These are phyloP conservation scores for Penicillium capsulatum DNA, from an alignment of 2,329 filamentous ascomycete genomes.

Conservation along the genomic window DNA sequence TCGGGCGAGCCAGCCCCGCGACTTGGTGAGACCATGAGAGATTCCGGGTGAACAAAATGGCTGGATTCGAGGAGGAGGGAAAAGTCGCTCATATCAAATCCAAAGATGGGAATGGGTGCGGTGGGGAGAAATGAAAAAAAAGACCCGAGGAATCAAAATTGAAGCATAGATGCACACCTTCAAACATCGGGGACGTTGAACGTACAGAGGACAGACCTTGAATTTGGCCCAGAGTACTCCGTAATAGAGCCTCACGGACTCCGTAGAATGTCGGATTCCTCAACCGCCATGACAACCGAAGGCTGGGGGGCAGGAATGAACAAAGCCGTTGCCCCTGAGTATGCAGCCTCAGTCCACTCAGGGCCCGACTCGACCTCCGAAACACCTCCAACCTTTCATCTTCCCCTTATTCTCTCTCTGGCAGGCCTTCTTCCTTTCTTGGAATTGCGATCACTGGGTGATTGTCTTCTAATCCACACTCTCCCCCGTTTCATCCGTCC, in stretches of 20 bases:
- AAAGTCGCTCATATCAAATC: not conserved
- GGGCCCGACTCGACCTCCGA: slow-evolving; percentile 2
- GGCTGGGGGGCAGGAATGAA: slow-evolving; percentile 16
- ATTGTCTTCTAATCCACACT: not conserved
- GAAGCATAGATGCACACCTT: no score
- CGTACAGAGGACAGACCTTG: no score
- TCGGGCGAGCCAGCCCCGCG: slow-evolving; percentile 10
- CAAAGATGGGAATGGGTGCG: no score
- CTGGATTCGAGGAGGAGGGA: not conserved
- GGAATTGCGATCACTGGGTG: slow-evolving; percentile 10
- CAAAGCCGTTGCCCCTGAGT: slow-evolving; percentile 21
- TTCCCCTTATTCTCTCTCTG: slow-evolving; percentile 1
- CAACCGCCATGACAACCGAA: slow-evolving; percentile 8
- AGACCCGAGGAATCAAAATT: no score
- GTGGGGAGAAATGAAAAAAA: no score
- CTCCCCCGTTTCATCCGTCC: slow-evolving; percentile 1
- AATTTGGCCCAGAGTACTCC: no score
- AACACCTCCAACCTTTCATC: slow-evolving; percentile 1
- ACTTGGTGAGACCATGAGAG: slow-evolving; percentile 9
- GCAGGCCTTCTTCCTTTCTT: not conserved
- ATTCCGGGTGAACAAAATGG: no score
- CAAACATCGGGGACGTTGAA: no score
- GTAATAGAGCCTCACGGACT: no score
- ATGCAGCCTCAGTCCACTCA: slow-evolving; percentile 16
- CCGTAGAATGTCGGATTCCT: no score